Evolutionary conservation across 345 rosid species (phyloP).

Genomic region (Eucalyptus polyanthemos): DNA sequence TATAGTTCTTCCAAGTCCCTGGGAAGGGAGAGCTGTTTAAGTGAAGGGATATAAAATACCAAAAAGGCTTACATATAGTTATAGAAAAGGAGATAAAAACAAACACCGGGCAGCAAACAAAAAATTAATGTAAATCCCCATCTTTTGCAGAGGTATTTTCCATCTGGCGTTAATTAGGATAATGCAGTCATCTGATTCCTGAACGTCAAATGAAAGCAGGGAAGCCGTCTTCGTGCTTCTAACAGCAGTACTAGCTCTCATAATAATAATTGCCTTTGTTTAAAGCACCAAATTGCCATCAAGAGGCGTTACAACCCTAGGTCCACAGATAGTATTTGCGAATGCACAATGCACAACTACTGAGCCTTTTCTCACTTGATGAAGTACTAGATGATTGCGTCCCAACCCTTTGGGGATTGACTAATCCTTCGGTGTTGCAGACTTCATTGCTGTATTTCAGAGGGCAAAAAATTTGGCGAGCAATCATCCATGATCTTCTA

Average conservation of each 20-base stretch:
- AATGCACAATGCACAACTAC: not conserved
- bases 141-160: not conserved
- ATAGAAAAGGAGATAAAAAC: not conserved
- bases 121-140: not conserved
- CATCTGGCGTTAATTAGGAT: not conserved
- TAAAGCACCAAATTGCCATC: not conserved
- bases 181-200: not conserved
- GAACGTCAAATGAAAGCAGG: not conserved
- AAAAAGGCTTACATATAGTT: not conserved
- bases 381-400: not conserved
- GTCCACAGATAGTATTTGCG: not conserved
- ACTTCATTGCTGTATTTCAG: constrained; percentile 77
- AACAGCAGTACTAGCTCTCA: not conserved
- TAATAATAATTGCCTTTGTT: not conserved
- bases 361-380: not conserved
- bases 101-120: not conserved
- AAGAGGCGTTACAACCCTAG: not conserved
- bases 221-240: not conserved
- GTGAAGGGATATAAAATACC: not conserved
- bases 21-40: not conserved
- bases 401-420: not conserved
- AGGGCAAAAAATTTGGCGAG: constrained; percentile 87
- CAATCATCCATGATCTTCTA: constrained; percentile 74
- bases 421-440: constrained; percentile 23
- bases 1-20: not conserved